Evolutionary conservation across 73 alveolate genomes (phyloP).

Genomic region (Symbiodinium pilosum): DNA sequence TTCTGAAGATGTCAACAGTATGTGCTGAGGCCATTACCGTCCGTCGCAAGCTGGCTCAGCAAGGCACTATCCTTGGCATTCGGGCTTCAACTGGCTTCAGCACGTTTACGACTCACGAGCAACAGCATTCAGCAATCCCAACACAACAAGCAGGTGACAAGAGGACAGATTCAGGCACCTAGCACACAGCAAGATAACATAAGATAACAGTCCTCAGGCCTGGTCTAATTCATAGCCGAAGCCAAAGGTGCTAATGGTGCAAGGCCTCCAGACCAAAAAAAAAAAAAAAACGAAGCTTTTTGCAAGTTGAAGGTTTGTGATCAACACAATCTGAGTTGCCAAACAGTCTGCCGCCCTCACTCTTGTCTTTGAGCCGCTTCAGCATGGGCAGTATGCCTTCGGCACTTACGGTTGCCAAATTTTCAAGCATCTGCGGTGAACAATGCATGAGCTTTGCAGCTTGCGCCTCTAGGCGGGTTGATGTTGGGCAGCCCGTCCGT

Average conservation of each 20-base stretch:
- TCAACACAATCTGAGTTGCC: no score
- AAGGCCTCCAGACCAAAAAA: constrained; percentile 72
- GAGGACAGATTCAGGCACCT: no score
- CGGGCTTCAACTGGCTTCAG: no score
- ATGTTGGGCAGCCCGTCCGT: constrained; percentile 95
- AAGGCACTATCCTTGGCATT: constrained; percentile 57
- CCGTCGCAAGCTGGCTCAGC: constrained; percentile 48
- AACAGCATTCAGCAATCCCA: no score
- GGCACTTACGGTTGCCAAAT: not conserved
- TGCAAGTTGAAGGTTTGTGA: not conserved
- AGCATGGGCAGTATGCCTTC: constrained; percentile 83
- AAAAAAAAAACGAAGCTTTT: not conserved
- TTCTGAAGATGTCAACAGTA: no score
- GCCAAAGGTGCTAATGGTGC: constrained; percentile 78
- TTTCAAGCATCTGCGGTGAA: not conserved
- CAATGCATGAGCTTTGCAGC: no score
- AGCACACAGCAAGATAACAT: no score
- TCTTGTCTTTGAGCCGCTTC: constrained; percentile 74
- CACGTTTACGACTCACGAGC: no score
- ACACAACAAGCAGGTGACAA: no score
- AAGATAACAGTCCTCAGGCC: not conserved
- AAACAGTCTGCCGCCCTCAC: constrained; percentile 46
- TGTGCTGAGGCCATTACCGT: constrained; percentile 5
- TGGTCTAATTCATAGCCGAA: constrained; percentile 64
- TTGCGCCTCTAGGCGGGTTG: constrained; percentile 64